Evolutionary conservation across 2,329 filamentous ascomycete genomes (phyloP), one percentile per base, ranked within the genome.

Genomic region (Tolypocladium ovalisporum): DNA sequence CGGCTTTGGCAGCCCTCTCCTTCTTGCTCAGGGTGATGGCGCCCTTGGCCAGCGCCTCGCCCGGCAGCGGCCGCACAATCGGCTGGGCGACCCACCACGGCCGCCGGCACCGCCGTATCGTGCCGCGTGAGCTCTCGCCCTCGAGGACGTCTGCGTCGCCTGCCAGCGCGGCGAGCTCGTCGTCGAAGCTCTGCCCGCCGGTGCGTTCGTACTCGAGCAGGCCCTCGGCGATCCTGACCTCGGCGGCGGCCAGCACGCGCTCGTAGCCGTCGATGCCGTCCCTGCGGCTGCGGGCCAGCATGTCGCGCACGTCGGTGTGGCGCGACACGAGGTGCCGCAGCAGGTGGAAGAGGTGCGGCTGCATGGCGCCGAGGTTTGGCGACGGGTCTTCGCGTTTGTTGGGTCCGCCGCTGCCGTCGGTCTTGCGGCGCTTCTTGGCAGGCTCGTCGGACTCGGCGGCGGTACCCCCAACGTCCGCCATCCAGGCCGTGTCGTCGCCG

Each of bases 11-110:
- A 8, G 69, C 68, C 62, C 73, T 71, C 52, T 74, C 78, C 69
- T 91, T 91, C 75, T 90, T 92, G 65, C 85, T 89, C 60, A 86
- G 69, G 58, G 79, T 82, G 70, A 96, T 79, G 2, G 88, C 86
- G 0, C 92, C 92, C 69, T 90, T 91, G 61, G 87, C 86, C 62
- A 94, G 66, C 2, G 94, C 94, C 74, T 97, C 93, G 63, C 88
- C 88, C 0, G 94, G 94, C 66, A 97, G 70, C 44, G 91, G 92
- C 57, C 92, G 78, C 8, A 97, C 82, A 65, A 96, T 89, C 4
- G 93, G 87, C 74, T 97, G 92, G 55, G 86, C 90, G 4, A 96
- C 80, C 90, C 90, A 97, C 82, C 86, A 97, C 1, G 92, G 92
- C 62, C 90, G 76, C 69, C 85, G 87, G 67, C 90, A 96, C 59